Percentiles rank a stretch among this genome's conserved stretches.
These are phyloP conservation scores for Chalara sp. DNA, from an alignment of 2,329 filamentous ascomycete genomes.

Conservation along the genomic window DNA sequence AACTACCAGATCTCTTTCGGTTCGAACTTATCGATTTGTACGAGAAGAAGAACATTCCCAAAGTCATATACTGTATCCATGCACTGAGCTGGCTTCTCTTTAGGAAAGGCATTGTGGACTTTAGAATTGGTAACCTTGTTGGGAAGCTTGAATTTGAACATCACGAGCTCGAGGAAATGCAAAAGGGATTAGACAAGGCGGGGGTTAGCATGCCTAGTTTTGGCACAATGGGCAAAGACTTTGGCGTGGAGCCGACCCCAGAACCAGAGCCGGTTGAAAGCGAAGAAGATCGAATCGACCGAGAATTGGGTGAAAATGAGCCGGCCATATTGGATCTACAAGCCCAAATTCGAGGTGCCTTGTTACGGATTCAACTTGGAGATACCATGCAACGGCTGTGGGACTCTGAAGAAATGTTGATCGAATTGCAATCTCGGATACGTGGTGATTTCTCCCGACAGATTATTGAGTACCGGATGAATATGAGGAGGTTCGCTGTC, in stretches of 20 bases:
- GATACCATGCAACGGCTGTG: slow-evolving; percentile 83
- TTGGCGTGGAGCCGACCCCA: slow-evolving; percentile 76
- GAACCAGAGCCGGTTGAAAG: slow-evolving; percentile 73
- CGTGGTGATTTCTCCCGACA: slow-evolving; percentile 84
- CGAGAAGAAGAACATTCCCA: slow-evolving; percentile 99
- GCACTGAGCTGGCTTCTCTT: slow-evolving; percentile 96
- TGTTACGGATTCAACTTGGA: slow-evolving; percentile 70
- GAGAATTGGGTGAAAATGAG: slow-evolving; percentile 76
- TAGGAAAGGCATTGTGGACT: slow-evolving; percentile 88
- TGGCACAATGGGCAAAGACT: slow-evolving; percentile 92
- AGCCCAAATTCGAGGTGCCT: slow-evolving; percentile 74
- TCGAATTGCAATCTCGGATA: slow-evolving; percentile 80
- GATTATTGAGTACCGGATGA: slow-evolving; percentile 71
- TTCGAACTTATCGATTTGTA: slow-evolving; percentile 97
- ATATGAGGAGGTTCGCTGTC: slow-evolving; percentile 76
- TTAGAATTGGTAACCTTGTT: slow-evolving; percentile 93
- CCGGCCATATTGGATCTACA: slow-evolving; percentile 71
- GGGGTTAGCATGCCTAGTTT: slow-evolving; percentile 97
- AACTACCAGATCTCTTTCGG: slow-evolving; percentile 89
- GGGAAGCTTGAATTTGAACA: slow-evolving; percentile 96
- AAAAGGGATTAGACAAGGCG: slow-evolving; percentile 93
- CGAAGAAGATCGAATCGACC: slow-evolving; percentile 80
- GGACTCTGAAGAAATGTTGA: slow-evolving; percentile 71
- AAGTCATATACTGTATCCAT: slow-evolving; percentile 98
- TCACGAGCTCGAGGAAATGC: slow-evolving; percentile 92